These are phyloP conservation scores for Coemansia sp. DNA, from an alignment of 192 early-diverging fungal genomes.

Conservation along the genomic window DNA sequence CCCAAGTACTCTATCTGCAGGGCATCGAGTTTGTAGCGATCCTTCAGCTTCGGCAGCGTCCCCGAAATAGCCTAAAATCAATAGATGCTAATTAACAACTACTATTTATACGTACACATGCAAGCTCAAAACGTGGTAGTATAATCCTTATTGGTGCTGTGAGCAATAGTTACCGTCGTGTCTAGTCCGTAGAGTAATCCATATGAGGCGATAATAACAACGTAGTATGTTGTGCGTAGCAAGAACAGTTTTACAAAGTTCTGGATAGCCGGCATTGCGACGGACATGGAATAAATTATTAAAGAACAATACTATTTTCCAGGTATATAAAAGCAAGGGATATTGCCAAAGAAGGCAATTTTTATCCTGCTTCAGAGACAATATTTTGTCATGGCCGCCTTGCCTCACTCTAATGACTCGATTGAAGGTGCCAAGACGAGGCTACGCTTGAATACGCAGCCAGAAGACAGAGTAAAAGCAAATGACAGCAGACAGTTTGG, in stretches of 20 bases:
- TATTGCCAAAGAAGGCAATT: neutral
- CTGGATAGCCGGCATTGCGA: slow-evolving; percentile 2
- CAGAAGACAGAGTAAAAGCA: neutral
- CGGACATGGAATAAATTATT: neutral
- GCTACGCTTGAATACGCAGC: neutral
- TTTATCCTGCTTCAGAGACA: neutral
- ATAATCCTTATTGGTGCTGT: too few species aligned
- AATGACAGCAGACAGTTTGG: neutral
- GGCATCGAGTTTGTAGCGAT: slow-evolving; percentile 5
- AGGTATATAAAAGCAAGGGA: neutral
- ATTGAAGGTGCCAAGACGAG: neutral
- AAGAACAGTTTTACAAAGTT: neutral
- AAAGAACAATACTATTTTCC: neutral
- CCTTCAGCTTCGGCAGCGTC: slow-evolving; percentile 18
- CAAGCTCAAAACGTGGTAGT: neutral
- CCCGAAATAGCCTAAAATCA: slow-evolving; percentile 21
- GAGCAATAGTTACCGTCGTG: slow-evolving; percentile 28
- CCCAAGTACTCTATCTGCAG: slow-evolving; percentile 28
- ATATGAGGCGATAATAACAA: slow-evolving; percentile 21
- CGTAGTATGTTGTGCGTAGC: slow-evolving; percentile 21
- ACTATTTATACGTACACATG: neutral
- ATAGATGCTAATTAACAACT: neutral
- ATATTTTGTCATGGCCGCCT: neutral
- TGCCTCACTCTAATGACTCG: neutral
- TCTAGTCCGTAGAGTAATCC: slow-evolving; percentile 37